These are phyloP conservation scores for Chimonanthus salicifolius DNA, from an alignment of 164 flowering plant genomes.

Conservation along the genomic window DNA sequence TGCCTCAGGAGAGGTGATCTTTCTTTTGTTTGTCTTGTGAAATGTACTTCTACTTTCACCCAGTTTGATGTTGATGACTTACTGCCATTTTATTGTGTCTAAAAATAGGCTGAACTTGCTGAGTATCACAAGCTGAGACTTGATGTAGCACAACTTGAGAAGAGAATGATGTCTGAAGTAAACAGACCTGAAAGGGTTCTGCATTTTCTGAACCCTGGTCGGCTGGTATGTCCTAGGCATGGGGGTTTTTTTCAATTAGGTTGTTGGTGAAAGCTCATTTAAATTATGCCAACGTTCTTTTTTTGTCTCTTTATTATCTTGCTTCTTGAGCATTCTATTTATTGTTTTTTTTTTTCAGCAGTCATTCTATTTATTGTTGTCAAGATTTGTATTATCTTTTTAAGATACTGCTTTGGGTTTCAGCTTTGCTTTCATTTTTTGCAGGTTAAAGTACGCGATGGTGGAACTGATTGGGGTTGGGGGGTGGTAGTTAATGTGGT, in stretches of 20 bases:
- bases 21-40: background rate
- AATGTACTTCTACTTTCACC: background rate
- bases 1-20: slow-evolving; percentile 82
- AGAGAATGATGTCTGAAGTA: slow-evolving; percentile 89
- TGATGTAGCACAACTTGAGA: slow-evolving; percentile 73
- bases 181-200: slow-evolving; percentile 90
- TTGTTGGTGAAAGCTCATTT: background rate
- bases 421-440: slow-evolving; percentile 6
- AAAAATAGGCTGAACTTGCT: slow-evolving; percentile 69
- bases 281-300: background rate
- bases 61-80: background rate
- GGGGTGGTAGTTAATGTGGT: slow-evolving; percentile 95
- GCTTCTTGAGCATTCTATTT: no score
- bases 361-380: no score
- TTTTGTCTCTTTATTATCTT: no score
- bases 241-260: background rate
- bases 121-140: slow-evolving; percentile 82
- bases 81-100: slow-evolving; percentile 3
- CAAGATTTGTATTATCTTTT: no score
- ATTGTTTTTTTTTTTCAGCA: no score
- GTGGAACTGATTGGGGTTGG: slow-evolving; percentile 99
- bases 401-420: background rate
- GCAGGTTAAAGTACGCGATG: slow-evolving; percentile 89
- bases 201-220: slow-evolving; percentile 74
- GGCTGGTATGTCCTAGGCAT: slow-evolving; percentile 61